Evolutionary conservation across 257 asterid genomes (phyloP).

Genomic region (Linaria vulgaris): DNA sequence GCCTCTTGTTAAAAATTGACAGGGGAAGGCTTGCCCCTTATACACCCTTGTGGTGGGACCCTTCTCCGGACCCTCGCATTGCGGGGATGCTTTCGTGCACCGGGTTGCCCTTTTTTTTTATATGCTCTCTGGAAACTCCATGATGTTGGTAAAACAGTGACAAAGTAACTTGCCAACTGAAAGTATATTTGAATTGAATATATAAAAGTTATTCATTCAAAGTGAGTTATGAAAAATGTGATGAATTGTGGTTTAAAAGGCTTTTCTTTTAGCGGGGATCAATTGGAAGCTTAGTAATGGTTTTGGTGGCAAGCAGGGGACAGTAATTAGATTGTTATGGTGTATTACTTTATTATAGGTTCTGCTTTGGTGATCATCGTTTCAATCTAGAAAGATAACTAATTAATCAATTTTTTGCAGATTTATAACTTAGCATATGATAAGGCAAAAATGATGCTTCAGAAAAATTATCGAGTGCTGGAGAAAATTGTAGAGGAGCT

Average conservation of each 20-base stretch:
- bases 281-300: constrained; percentile 10
- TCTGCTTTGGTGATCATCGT: constrained; percentile 13
- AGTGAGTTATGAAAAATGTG: constrained; percentile 14
- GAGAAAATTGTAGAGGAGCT: constrained; percentile 88
- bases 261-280: constrained; percentile 5
- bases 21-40: too few relatives aligned
- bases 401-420: constrained; percentile 41
- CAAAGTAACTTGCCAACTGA: constrained; percentile 8
- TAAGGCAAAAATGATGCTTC: constrained; percentile 72
- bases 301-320: constrained; percentile 9
- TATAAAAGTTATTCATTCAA: not conserved
- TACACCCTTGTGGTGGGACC: too few relatives aligned
- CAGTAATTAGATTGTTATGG: constrained; percentile 7
- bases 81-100: too few relatives aligned
- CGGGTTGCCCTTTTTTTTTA: too few relatives aligned
- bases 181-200: not conserved
- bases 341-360: constrained; percentile 5
- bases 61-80: too few relatives aligned
- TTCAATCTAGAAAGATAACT: constrained; percentile 12
- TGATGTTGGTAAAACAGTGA: not conserved
- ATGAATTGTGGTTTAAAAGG: not conserved
- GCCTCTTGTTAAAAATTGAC: too few relatives aligned
- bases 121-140: not conserved
- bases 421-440: constrained; percentile 77
- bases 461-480: constrained; percentile 59